Percentiles rank a stretch among this genome's conserved stretches.
phyloP scores from a whole-genome alignment of 176 grass and related monocot species.

The Alopecurus myosuroides region DNA sequence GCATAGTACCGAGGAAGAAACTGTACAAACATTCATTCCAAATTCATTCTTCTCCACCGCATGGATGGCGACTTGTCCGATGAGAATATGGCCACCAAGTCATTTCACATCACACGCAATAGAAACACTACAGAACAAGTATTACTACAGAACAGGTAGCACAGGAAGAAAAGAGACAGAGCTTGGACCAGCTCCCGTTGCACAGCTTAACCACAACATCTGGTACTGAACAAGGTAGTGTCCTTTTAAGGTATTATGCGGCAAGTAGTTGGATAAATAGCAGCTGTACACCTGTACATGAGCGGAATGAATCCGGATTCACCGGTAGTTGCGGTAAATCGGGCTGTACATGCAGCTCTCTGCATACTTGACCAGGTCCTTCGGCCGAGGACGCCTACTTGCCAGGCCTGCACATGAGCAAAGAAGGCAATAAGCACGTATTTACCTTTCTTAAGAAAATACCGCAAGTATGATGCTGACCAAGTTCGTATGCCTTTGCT shows the following conservation, averaged over 20 bases:
- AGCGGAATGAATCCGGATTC: not conserved
- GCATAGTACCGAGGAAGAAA: slow-evolving; percentile 28
- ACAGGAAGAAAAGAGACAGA: not conserved
- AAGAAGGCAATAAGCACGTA: not conserved
- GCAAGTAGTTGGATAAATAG: not conserved
- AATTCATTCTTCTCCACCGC: not conserved
- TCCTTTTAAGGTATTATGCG: not conserved
- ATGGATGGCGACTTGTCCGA: not conserved
- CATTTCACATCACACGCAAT: slow-evolving; percentile 18
- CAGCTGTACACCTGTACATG: slow-evolving; percentile 10
- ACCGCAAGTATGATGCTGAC: slow-evolving; percentile 13
- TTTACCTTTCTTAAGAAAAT: not conserved
- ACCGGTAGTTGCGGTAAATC: slow-evolving; percentile 66
- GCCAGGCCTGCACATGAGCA: slow-evolving; percentile 47
- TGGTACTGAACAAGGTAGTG: not conserved
- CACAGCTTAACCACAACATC: not conserved
- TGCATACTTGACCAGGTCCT: slow-evolving; percentile 68
- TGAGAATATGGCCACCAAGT: not conserved
- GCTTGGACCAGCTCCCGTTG: not conserved
- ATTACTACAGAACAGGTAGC: not conserved
- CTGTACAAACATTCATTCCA: slow-evolving; percentile 23
- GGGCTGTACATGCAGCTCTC: slow-evolving; percentile 92
- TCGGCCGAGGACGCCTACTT: slow-evolving; percentile 50
- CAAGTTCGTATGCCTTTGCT: slow-evolving; percentile 86
- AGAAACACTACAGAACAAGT: not conserved